phyloP scores from a whole-genome alignment of 768 basidiomycete species.

The Favolaschia claudopus region DNA sequence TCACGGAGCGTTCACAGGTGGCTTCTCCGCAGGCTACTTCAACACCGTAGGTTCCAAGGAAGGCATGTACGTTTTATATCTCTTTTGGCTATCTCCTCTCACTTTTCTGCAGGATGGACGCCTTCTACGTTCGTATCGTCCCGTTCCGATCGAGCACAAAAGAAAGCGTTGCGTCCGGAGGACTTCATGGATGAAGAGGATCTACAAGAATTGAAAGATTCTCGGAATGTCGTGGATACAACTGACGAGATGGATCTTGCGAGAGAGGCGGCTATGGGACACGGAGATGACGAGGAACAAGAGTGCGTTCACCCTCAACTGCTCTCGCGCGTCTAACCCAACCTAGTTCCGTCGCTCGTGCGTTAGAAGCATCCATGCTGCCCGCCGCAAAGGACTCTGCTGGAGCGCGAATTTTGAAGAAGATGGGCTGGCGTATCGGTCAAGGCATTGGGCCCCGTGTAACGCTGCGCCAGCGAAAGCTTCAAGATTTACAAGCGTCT shows the following conservation, averaged over 20 bases:
- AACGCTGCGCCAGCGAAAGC: slow-evolving; percentile 73
- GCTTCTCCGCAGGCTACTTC: slow-evolving; percentile 97
- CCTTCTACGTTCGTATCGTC: slow-evolving; percentile 95
- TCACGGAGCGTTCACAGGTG: slow-evolving; percentile 99
- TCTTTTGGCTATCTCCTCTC: background rate
- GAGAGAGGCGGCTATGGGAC: slow-evolving; percentile 59
- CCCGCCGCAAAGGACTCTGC: slow-evolving; percentile 81
- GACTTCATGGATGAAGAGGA: slow-evolving; percentile 99
- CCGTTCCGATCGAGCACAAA: slow-evolving; percentile 73
- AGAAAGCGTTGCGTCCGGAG: slow-evolving; percentile 71
- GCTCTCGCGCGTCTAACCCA: slow-evolving; percentile 5
- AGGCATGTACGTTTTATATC: slow-evolving; percentile 55
- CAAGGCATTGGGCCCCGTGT: slow-evolving; percentile 94
- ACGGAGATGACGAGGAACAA: slow-evolving; percentile 47
- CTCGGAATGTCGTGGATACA: slow-evolving; percentile 76
- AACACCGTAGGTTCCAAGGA: slow-evolving; percentile 97
- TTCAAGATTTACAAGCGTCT: slow-evolving; percentile 67
- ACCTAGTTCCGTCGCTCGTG: slow-evolving; percentile 65
- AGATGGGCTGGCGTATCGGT: slow-evolving; percentile 95
- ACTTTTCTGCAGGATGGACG: slow-evolving; percentile 77
- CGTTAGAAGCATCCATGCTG: slow-evolving; percentile 71
- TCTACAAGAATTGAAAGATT: slow-evolving; percentile 80
- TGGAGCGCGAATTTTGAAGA: slow-evolving; percentile 86
- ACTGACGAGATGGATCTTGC: slow-evolving; percentile 79
- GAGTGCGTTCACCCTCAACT: slow-evolving; percentile 54